Evolutionary conservation across 768 basidiomycete genomes (phyloP).

Genomic region (Dioszegia crocea): DNA sequence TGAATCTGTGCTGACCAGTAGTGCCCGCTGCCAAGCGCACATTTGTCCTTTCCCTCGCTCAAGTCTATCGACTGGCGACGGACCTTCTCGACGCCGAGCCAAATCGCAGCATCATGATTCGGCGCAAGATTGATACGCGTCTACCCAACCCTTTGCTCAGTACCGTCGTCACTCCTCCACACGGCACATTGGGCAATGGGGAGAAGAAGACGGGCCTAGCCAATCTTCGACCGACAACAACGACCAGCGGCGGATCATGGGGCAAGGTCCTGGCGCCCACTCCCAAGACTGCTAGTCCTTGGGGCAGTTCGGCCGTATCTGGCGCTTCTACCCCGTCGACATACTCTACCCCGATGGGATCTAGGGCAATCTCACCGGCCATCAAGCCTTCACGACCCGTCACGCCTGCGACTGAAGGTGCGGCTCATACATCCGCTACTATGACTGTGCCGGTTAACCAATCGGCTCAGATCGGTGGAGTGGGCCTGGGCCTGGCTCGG

Average conservation of each 20-base stretch:
- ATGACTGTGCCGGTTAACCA: background rate
- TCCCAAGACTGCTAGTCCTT: background rate
- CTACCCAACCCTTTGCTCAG: conserved; percentile 71
- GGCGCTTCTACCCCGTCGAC: background rate
- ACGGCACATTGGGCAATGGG: background rate
- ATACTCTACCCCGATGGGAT: background rate
- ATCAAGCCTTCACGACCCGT: background rate
- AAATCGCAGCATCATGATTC: conserved; percentile 69
- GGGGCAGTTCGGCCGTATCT: background rate
- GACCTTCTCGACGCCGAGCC: conserved; percentile 91
- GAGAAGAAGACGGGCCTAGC: conserved; percentile 11
- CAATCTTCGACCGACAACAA: conserved; percentile 7
- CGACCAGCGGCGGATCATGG: background rate
- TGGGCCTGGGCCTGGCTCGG: background rate
- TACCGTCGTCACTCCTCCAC: conserved; percentile 38
- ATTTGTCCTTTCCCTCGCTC: conserved; percentile 68
- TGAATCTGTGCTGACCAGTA: conserved; percentile 59
- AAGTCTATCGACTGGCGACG: conserved; percentile 74
- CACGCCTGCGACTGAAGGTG: conserved; percentile 2
- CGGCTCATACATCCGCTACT: background rate
- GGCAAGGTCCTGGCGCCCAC: background rate
- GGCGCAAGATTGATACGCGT: conserved; percentile 76
- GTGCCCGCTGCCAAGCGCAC: conserved; percentile 74
- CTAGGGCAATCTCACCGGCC: background rate
- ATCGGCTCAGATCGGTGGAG: background rate